Base-by-base conservation (phyloP, 495 filamentous ascomycete genomes). In the Parathielavia hyrcaniae region DNA sequence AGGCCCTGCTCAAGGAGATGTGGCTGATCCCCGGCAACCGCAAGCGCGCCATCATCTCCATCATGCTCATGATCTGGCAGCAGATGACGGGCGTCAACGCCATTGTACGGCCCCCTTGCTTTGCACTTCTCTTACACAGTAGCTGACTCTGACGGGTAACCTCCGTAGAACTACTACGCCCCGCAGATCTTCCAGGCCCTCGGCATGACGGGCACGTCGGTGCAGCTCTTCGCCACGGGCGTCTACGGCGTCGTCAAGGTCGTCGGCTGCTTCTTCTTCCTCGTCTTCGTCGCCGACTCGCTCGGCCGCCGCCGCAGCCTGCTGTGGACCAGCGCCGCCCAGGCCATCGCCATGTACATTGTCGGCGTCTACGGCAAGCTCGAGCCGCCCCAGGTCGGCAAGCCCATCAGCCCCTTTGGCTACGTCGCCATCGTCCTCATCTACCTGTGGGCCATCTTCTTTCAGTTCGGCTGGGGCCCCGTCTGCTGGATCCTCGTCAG, bases 401-500 rank as follows among this genome's bases (percentile, higher is more conserved):
- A 36, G 4, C 58, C 69, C 2, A 80, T 86, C 41, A 77, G 81
- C 8, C 73, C 77, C 0, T 79, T 81, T 14, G 84, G 84, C 12
- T 87, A 86, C 67, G 70, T 86, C 40, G 83, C 84, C 1, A 75
- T 87, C 12, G 79, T 84, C 38, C 83, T 82, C 64, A 83, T 88
- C 57, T 88, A 84, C 72, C 73, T 86, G 32, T 87, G 86, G 60
- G 85, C 84, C 5, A 79, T 78, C 5, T 83, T 84, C 72, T 87
- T 86, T 75, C 85, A 86, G 55, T 86, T 87, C 60, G 84, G 84
- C 30, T 88, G 85, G 85, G 86, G 86, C 0, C 86, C 85, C 4
- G 82, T 83, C 34, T 87, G 84, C 65, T 88, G 85, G 86, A 87
- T 85, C 51, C 83, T 83, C 60, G 80, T 87, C 47, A 80, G 51